Evolutionary conservation across 192 early-diverging fungal species (phyloP), one percentile per base, ranked within the genome.

Genomic region (Backusella sp.): DNA sequence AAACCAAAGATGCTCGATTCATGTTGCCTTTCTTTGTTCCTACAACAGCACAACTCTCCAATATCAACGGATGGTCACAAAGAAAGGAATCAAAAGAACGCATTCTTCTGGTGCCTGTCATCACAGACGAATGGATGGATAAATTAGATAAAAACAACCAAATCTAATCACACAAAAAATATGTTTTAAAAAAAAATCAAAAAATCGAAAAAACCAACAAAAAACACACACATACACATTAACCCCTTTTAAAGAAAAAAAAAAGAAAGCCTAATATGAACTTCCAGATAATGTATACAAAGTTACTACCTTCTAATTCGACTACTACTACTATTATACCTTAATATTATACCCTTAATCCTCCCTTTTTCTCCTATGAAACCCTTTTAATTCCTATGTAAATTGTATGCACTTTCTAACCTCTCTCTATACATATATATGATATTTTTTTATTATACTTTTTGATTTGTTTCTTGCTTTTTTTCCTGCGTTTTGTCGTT

Each of bases 1-100:
- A 81, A 41, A 73, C 76, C 17, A 76, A 87, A n/a, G 89, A 91
- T 70, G 81, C 86, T 11, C 70, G 80, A 9, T 88, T 88, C 74
- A 80, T 89, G 73, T 66, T 89, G 23, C 88, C 90, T 67, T 91
- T 91, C 79, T 89, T 88, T 41, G 85, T 91, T 35, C 90, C 88
- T 6, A 90, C 88, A 5, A 87, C 83, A 65, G 80, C 84, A 56
- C 84, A 86, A 14, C 68, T 75, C 7, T 53, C 39, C 28, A 68
- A 68, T 36, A 66, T 65, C 6, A 44, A 28, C 1, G 41, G 70
- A n/a, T 46, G 70, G 42, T 44, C 73, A 11, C 34, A 75, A 26
- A 66, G 46, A 39, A 52, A 49, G 21, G 68, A 37, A 9, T 28
- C 37, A 6, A 49, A 49, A 26, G 76, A 74, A 52, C 32, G 59